Base-by-base conservation (phyloP, 495 filamentous ascomycete species). In the Aspergillus sparsus region DNA sequence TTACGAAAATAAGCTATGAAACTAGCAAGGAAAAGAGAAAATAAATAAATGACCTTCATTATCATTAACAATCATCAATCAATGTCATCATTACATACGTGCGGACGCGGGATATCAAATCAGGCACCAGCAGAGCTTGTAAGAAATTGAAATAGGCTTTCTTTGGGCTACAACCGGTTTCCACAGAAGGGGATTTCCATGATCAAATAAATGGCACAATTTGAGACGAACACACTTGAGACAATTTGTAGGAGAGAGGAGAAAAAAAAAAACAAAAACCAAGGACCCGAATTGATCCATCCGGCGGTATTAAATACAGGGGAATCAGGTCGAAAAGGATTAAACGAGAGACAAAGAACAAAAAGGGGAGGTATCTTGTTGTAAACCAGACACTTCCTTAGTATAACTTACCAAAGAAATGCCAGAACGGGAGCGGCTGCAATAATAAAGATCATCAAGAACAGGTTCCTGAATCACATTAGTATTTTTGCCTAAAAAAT, bases 251-350 rank as follows among this genome's bases (percentile, higher is more conserved):
- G 21, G 56, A 62, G 53, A 65, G 34, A 56, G 42, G 62, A 58
- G 57, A 56, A 63, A 60, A 69, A 50, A 62, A 58, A 58, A 70
- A 69, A 65, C 62, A 70, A 68, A 62, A 53, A 61, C 51, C 42
- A 21, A 51, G 62, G 41, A 37, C 64, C 49, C 49, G 55, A 39
- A 55, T 51, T 39, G 11, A 46, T 41, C 60, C 42, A 56, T 57
- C 61, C 39, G 62, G 63, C 53, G 52, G 64, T 68, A 69, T 66
- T 64, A 66, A 68, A 74, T 77, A 78, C 73, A 78, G 73, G 71
- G 75, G 68, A 75, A 77, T 74, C 66, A 67, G 67, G 59, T 52
- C 55, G 42, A 50, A 61, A 27, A 3, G 21, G 3, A 1, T 47
- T 15, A 66, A 68, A 70, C 53, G 67, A 72, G 64, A 56, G 67